These are phyloP conservation scores for Orbilia quercus DNA, from an alignment of 2,329 filamentous ascomycete genomes.

Conservation along the genomic window DNA sequence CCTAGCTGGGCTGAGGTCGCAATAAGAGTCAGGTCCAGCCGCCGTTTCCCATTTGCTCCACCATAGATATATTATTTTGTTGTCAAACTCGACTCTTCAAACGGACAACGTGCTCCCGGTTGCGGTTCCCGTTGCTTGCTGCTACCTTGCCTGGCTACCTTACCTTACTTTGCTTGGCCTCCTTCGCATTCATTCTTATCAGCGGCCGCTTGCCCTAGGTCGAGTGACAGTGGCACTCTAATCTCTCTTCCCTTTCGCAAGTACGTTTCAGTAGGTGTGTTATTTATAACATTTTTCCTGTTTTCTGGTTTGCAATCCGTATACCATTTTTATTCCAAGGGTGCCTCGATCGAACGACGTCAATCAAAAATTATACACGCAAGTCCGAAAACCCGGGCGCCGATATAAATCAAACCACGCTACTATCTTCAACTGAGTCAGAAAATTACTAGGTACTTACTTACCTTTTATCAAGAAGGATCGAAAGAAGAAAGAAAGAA, in stretches of 20 bases:
- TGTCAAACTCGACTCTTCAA: slow-evolving; percentile 5
- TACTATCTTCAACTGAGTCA: too few species aligned
- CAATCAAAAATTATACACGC: slow-evolving; percentile 31
- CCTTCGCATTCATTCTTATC: slow-evolving; percentile 4
- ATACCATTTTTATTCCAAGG: background rate
- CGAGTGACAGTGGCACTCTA: slow-evolving; percentile 41
- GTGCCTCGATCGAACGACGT: slow-evolving; percentile 30
- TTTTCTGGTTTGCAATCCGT: too few species aligned
- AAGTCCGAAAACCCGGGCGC: background rate
- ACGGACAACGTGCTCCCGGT: slow-evolving; percentile 43
- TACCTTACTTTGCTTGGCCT: too few species aligned
- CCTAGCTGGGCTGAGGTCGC: slow-evolving; percentile 27
- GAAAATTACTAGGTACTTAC: too few species aligned
- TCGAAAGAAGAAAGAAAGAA: background rate
- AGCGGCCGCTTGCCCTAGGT: slow-evolving; percentile 13
- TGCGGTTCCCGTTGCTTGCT: slow-evolving; percentile 37
- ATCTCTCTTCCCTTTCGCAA: too few species aligned
- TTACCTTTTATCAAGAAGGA: background rate
- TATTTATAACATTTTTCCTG: background rate
- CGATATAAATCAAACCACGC: too few species aligned
- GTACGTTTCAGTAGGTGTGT: too few species aligned
- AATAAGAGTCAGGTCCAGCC: slow-evolving; percentile 37
- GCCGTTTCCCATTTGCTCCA: slow-evolving; percentile 30
- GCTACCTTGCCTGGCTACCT: too few species aligned
- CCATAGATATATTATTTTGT: slow-evolving; percentile 4